phyloP scores from a whole-genome alignment of 176 grass and related monocot species.

The Musa itinerans region DNA sequence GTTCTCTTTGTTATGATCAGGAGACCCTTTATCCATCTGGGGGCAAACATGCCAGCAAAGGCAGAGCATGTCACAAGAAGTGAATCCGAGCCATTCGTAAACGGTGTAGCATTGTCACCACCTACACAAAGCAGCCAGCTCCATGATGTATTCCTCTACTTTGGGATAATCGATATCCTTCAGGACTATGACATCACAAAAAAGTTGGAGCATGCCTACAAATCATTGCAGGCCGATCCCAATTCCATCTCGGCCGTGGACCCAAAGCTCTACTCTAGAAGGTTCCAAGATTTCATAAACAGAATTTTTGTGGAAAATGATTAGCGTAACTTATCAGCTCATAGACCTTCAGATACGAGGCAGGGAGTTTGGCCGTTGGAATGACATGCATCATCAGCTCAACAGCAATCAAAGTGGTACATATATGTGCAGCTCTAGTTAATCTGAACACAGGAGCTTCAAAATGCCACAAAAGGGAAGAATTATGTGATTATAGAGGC shows the following conservation, averaged over 20 bases:
- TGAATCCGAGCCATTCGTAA: constrained; percentile 38
- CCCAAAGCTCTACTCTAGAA: constrained; percentile 82
- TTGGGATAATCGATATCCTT: constrained; percentile 88
- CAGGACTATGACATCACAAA: constrained; percentile 43
- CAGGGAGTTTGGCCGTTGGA: not conserved
- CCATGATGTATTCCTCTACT: constrained; percentile 69
- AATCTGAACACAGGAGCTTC: not conserved
- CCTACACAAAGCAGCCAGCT: constrained; percentile 44
- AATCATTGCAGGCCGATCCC: constrained; percentile 68
- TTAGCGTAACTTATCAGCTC: not conserved
- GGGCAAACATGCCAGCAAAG: constrained; percentile 68
- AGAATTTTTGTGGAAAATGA: constrained; percentile 68
- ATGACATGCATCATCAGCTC: not conserved
- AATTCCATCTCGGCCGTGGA: constrained; percentile 83
- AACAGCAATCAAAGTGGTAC: not conserved
- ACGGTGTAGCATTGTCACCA: constrained; percentile 41
- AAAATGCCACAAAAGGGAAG: too few species aligned
- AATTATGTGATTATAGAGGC: not conserved
- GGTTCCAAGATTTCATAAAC: constrained; percentile 87
- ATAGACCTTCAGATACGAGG: not conserved
- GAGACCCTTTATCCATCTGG: constrained; percentile 60
- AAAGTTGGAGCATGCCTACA: constrained; percentile 66
- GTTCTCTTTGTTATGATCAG: constrained; percentile 34
- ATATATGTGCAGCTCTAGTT: not conserved
- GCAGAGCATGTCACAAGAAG: constrained; percentile 63